Conservation (phyloP, 495 filamentous ascomycete species). For the Lepidopterella palustris region DNA sequence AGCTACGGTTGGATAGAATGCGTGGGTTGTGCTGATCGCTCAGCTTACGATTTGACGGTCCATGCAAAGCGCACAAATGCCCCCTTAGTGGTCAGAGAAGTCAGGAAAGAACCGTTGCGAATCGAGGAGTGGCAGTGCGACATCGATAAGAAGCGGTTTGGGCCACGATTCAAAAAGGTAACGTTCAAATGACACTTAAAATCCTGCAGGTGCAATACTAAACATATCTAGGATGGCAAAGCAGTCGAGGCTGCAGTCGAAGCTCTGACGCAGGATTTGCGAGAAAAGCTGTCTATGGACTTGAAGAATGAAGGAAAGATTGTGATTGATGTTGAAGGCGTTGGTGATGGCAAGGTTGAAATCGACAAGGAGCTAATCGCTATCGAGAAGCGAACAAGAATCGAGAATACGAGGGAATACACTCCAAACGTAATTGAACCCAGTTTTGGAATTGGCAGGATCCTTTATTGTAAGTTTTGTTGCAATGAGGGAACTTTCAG, state of each 20-base stretch:
- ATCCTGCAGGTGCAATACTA: not conserved
- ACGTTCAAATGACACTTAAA: not conserved
- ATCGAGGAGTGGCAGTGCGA: conserved; percentile 71
- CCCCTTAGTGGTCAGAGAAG: conserved; percentile 64
- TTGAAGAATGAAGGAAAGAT: conserved; percentile 62
- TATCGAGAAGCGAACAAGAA: conserved; percentile 62
- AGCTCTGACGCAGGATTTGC: conserved; percentile 59
- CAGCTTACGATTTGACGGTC: conserved; percentile 71
- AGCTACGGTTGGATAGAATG: conserved; percentile 84
- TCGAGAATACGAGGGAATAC: conserved; percentile 67
- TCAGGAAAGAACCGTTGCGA: conserved; percentile 56
- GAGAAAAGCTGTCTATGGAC: conserved; percentile 61
- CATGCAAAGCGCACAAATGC: conserved; percentile 76
- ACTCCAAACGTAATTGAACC: conserved; percentile 68
- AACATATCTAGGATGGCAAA: conserved; percentile 50
- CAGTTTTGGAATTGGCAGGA: conserved; percentile 77
- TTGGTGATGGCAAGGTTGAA: conserved; percentile 60
- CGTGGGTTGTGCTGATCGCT: conserved; percentile 77
- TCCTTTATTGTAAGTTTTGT: conserved; percentile 50
- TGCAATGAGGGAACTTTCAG: not conserved
- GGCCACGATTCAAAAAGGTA: conserved; percentile 66
- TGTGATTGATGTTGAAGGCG: conserved; percentile 56
- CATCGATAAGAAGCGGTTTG: conserved; percentile 78
- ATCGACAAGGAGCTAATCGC: conserved; percentile 62
- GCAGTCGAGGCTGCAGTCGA: conserved; percentile 63